phyloP scores from a whole-genome alignment of 371 early-diverging fungal genomes.

The Coemansia sp. region DNA sequence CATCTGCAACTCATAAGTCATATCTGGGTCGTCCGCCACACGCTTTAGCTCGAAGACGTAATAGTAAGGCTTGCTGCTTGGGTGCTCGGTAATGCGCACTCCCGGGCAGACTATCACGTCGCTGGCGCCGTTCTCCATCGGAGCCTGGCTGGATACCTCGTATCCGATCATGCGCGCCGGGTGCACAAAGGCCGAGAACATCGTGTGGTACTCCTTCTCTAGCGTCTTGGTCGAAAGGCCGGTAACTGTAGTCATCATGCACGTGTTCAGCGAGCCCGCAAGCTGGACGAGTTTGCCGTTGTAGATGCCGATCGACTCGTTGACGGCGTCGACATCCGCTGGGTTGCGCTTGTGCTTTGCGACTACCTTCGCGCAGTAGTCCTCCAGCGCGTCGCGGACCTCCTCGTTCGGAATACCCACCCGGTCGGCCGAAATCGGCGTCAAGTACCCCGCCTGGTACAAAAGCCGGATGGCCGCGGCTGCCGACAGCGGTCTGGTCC shows the following conservation, averaged over 20 bases:
- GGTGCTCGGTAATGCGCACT: no score
- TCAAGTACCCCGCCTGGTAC: slow-evolving; percentile 11
- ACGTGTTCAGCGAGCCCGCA: neutral
- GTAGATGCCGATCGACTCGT: neutral
- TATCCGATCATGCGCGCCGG: no score
- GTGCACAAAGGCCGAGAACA: no score
- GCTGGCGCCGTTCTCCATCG: neutral
- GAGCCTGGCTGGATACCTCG: no score
- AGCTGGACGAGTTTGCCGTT: neutral
- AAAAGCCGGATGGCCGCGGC: neutral
- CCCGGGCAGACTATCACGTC: neutral
- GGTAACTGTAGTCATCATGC: no score
- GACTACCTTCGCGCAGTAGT: neutral
- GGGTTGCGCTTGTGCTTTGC: neutral
- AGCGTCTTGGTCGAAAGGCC: no score
- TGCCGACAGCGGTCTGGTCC: no score
- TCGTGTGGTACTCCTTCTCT: no score
- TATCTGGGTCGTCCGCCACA: neutral
- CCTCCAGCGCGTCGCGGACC: neutral
- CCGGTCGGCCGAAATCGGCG: neutral
- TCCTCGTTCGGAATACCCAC: slow-evolving; percentile 14
- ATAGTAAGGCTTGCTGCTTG: neutral
- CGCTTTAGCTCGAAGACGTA: neutral
- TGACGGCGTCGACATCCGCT: neutral
- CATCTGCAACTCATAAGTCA: no score